Base-by-base conservation (phyloP, 371 early-diverging fungal genomes). In the Rhizopus sp. region DNA sequence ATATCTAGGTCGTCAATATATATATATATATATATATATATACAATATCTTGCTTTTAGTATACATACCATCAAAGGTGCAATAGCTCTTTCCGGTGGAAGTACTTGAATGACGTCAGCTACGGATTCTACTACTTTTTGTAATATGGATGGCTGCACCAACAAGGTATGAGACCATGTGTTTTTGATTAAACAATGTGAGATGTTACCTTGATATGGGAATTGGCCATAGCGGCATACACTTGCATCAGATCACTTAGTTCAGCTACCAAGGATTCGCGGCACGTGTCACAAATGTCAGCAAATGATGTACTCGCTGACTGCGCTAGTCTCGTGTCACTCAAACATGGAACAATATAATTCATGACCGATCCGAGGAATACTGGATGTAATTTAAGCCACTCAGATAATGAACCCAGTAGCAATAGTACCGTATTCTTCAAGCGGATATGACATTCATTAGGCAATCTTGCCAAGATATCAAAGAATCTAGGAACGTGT, bases 271-370 rank as follows among this genome's bases (percentile, higher is more conserved):
- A 66, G 4, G 83, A 80, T 38, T 78, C 78, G 40, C 89, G 78
- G 57, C 92, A 92, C 13, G 77, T 80, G 55, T 91, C 88, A 63
- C 91, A 92, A n/a, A 91, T 81, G 49, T 79, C 80, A 15, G 88
- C 78, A 45, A 92, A 84, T 0, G 89, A 81, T 1, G 73, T 75
- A 39, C 87, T 88, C 5, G 91, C 90, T n/a, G 80, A 58, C 0
- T 70, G 70, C 0, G 90, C 85, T n/a, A 88, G 67, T 49, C 76
- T 68, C 0, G 84, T 78, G 13, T 80, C 70, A 37, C 79, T 80
- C 13, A 92, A 59, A 38, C 84, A 84, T 0, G 85, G 81, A 6
- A 88, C 82, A 52, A 91, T 82, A 60, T 83, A 87, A 31, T 87
- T 85, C 59, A 89, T 75, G 4, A 82, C 83, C 0, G 78, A 61